phyloP scores from a whole-genome alignment of 2,329 filamentous ascomycete species.

The Diaporthe aspalathi region DNA sequence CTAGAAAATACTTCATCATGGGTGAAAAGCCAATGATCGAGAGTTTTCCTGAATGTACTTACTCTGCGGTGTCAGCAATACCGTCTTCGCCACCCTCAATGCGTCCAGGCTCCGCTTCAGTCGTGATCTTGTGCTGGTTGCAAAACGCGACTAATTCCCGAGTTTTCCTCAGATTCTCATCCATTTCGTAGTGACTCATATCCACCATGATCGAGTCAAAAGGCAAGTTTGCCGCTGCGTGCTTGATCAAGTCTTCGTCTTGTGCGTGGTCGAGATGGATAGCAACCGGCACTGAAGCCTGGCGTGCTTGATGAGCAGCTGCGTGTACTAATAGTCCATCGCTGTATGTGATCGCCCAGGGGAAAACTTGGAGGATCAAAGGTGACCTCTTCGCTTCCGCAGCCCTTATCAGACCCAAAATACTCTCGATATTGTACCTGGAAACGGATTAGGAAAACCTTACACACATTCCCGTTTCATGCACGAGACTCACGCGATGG shows the following conservation, averaged over 20 bases:
- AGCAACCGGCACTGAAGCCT: constrained; percentile 64
- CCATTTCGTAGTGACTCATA: constrained; percentile 79
- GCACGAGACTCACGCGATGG: constrained; percentile 29
- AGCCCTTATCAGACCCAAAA: constrained; percentile 61
- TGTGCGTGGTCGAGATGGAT: constrained; percentile 74
- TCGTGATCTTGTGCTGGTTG: constrained; percentile 73
- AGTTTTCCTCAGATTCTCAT: constrained; percentile 75
- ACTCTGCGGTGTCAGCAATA: constrained; percentile 69
- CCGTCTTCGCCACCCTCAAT: constrained; percentile 77
- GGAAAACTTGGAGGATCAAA: constrained; percentile 77
- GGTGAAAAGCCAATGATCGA: background rate
- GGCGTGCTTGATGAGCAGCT: constrained; percentile 61
- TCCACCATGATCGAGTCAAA: constrained; percentile 81
- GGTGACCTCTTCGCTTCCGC: constrained; percentile 67
- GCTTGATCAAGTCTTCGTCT: constrained; percentile 65
- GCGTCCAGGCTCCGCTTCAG: constrained; percentile 77
- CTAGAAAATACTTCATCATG: background rate
- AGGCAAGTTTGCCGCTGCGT: constrained; percentile 62
- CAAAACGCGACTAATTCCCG: constrained; percentile 72
- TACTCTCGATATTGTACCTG: constrained; percentile 73
- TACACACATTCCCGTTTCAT: too few species aligned
- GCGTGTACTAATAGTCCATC: constrained; percentile 62
- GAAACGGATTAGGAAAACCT: background rate
- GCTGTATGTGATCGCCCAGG: constrained; percentile 75
- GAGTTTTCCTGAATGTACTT: background rate